phyloP scores from a whole-genome alignment of 1,284 basidiomycete species.

The Polyporus tsugae region DNA sequence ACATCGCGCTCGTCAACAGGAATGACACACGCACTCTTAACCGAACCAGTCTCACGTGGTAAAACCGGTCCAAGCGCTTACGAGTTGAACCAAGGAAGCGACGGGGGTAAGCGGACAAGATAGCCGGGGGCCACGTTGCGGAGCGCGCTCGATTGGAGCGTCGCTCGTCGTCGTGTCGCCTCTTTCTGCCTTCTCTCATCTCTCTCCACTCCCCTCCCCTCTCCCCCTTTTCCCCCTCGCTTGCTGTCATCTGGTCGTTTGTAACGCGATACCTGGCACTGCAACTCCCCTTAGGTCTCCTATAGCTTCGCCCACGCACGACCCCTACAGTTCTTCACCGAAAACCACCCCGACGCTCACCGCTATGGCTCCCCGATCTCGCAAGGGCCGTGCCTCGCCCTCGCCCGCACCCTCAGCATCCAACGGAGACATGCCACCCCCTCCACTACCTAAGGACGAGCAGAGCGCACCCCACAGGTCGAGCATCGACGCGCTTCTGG shows the following conservation, averaged over 20 bases:
- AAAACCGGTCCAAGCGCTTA: not conserved
- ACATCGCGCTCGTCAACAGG: slow-evolving; percentile 26
- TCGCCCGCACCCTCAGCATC: slow-evolving; percentile 15
- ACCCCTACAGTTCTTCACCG: not conserved
- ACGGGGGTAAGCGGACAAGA: not conserved
- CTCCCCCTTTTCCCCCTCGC: slow-evolving; percentile 4
- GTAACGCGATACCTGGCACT: slow-evolving; percentile 19
- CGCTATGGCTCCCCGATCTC: slow-evolving; percentile 35
- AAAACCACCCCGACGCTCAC: slow-evolving; percentile 13
- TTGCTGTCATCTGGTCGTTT: not conserved
- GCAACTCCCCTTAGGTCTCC: not conserved
- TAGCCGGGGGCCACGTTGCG: slow-evolving; percentile 29
- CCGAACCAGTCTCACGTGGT: slow-evolving; percentile 11
- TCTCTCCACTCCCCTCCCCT: slow-evolving; percentile 9
- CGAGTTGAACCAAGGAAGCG: slow-evolving; percentile 10
- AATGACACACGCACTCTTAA: not conserved
- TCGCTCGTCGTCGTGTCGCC: slow-evolving; percentile 25
- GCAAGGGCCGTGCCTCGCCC: slow-evolving; percentile 29
- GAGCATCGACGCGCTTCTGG: slow-evolving; percentile 32
- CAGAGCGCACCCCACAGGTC: slow-evolving; percentile 20
- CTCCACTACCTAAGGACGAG: slow-evolving; percentile 26
- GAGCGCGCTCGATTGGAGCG: slow-evolving; percentile 28
- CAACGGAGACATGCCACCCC: slow-evolving; percentile 26
- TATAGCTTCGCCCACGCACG: not conserved
- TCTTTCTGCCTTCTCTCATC: slow-evolving; percentile 9